Evolutionary conservation across 768 basidiomycete species (phyloP), one percentile per base, ranked within the genome.

Genomic region (Leccinum longicurvipes): DNA sequence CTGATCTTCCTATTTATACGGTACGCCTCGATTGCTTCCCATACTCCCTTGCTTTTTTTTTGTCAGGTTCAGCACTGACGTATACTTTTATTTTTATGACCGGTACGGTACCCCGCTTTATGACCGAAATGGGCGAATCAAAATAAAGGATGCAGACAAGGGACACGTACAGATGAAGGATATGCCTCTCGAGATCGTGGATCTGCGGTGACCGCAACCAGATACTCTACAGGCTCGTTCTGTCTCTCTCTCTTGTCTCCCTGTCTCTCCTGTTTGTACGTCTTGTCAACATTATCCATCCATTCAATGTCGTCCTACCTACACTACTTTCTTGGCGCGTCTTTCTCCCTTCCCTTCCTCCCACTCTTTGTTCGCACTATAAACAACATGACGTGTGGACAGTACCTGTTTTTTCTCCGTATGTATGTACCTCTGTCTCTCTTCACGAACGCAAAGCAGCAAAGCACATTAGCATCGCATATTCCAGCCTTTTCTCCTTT

Each of bases 141-240:
- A 28, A 31, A 36, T 29, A 28, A 21, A 92, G 86, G 92, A 93
- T 62, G 88, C 88, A 21, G 91, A 91, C 63, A 90, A 85, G 67
- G 88, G 87, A 0, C 92, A 94, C 69, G 90, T 93, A 10, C 82
- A 84, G 64, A 87, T 89, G 79, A 85, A 81, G 59, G 86, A 90
- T 44, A 68, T 83, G 28, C 71, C 81, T 1, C 71, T 94, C 49
- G 92, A 93, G 72, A 91, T 92, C 56, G 86, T 92, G n/a, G 92
- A 94, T 73, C 65, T 93, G 59, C 83, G 92, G 61, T 72, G 28
- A 62, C 53, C 42, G 3, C 15, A 12, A n/a, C 15, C 4, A 7
- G 12, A 34, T 24, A n/a, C 42, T 4, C 21, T 24, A 24, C 24
- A 21, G 17, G 19, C n/a, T 23, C 7, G 27, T 31, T 17, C 21